These are phyloP conservation scores for Drechslerella stenobrocha DNA, from an alignment of 2,329 filamentous ascomycete species.

Conservation along the genomic window DNA sequence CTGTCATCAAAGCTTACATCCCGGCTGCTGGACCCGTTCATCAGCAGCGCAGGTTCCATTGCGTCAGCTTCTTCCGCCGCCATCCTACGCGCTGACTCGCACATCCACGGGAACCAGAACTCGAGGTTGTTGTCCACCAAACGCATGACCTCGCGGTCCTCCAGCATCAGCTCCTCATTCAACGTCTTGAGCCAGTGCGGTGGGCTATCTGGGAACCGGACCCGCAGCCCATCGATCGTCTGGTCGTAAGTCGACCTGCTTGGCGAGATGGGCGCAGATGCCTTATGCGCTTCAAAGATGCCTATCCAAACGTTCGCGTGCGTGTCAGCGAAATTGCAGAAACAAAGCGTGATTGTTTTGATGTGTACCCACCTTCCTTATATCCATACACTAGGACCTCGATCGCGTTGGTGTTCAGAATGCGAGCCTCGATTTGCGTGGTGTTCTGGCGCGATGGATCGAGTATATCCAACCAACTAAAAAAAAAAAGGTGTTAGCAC, in stretches of 20 bases:
- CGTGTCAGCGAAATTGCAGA: background rate
- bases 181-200: slow-evolving; percentile 30
- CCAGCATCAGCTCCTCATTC: slow-evolving; percentile 24
- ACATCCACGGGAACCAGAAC: slow-evolving; percentile 49
- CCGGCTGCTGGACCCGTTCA: slow-evolving; percentile 15
- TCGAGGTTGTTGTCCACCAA: slow-evolving; percentile 41
- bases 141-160: slow-evolving; percentile 12
- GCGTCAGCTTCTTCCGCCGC: slow-evolving; percentile 35
- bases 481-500: slow-evolving; percentile 14
- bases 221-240: slow-evolving; percentile 20
- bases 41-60: background rate
- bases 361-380: slow-evolving; percentile 68
- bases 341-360: too few species aligned
- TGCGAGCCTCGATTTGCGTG: slow-evolving; percentile 64
- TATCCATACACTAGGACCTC: slow-evolving; percentile 68
- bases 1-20: slow-evolving; percentile 55
- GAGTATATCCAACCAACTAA: slow-evolving; percentile 72
- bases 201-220: slow-evolving; percentile 20
- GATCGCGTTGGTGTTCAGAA: slow-evolving; percentile 70
- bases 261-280: slow-evolving; percentile 24
- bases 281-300: slow-evolving; percentile 43
- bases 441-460: slow-evolving; percentile 76
- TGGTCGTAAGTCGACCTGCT: slow-evolving; percentile 8
- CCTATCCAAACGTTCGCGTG: slow-evolving; percentile 4
- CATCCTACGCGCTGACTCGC: slow-evolving; percentile 36